phyloP scores from a whole-genome alignment of 768 basidiomycete species.

The Russula olivacea region DNA sequence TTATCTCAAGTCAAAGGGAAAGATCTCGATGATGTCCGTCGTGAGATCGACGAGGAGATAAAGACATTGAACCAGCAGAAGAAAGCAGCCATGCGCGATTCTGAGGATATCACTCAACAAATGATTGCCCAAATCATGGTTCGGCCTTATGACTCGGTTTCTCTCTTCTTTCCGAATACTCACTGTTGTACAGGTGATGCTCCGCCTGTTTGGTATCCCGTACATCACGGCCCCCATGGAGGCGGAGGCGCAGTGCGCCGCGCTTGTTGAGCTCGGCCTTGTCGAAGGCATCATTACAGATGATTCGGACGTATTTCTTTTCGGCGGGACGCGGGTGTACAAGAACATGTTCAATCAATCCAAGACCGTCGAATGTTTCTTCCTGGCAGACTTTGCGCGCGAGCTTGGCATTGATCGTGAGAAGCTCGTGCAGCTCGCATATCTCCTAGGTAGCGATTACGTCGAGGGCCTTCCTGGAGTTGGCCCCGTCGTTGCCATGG shows the following conservation, averaged over 20 bases:
- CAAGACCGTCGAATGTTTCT: slow-evolving; percentile 96
- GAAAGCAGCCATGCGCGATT: slow-evolving; percentile 87
- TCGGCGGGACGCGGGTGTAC: slow-evolving; percentile 91
- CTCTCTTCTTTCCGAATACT: not conserved
- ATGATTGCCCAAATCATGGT: slow-evolving; percentile 84
- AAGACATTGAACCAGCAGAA: slow-evolving; percentile 70
- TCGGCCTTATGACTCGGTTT: slow-evolving; percentile 8
- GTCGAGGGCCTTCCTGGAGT: slow-evolving; percentile 87
- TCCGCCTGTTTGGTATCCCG: slow-evolving; percentile 93
- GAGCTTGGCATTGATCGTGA: slow-evolving; percentile 86
- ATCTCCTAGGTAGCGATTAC: slow-evolving; percentile 95
- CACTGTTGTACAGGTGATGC: slow-evolving; percentile 55
- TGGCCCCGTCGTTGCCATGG: slow-evolving; percentile 95
- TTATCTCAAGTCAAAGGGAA: slow-evolving; percentile 86
- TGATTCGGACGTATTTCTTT: slow-evolving; percentile 98
- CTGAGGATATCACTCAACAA: slow-evolving; percentile 91
- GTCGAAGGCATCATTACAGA: slow-evolving; percentile 99
- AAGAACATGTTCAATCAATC: slow-evolving; percentile 99
- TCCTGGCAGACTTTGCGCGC: slow-evolving; percentile 72
- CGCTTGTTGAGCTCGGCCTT: slow-evolving; percentile 74
- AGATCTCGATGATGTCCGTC: slow-evolving; percentile 71
- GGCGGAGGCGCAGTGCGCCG: slow-evolving; percentile 97
- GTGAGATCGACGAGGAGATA: slow-evolving; percentile 93
- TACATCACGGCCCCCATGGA: slow-evolving; percentile 99
- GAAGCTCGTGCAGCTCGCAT: slow-evolving; percentile 82